Percentiles rank a stretch among this genome's conserved stretches.
Evolutionary conservation across 2,329 filamentous ascomycete genomes (phyloP).

Genomic region (Ophiostoma populinum): DNA sequence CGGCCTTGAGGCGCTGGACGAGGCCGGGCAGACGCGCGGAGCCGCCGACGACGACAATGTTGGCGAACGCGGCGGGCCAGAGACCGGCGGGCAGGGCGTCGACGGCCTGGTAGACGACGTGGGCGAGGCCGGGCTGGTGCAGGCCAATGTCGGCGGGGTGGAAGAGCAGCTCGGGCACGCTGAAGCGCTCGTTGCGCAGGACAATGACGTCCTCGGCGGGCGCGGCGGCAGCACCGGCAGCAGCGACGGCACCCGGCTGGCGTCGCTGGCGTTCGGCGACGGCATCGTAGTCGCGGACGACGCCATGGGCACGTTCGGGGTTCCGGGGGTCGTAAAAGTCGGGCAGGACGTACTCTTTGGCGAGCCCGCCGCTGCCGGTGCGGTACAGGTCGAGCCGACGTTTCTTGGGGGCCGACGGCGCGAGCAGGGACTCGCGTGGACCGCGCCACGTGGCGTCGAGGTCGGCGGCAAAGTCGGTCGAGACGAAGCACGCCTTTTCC

Average conservation of each 20-base stretch:
- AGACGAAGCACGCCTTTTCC: slow-evolving; percentile 72
- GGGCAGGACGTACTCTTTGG: slow-evolving; percentile 82
- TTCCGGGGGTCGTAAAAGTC: slow-evolving; percentile 40
- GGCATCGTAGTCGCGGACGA: slow-evolving; percentile 63
- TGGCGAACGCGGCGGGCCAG: slow-evolving; percentile 69
- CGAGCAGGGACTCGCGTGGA: slow-evolving; percentile 23
- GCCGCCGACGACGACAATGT: slow-evolving; percentile 78
- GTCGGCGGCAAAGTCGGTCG: slow-evolving; percentile 56
- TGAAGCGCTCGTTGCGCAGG: slow-evolving; percentile 80
- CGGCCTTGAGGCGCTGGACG: slow-evolving; percentile 57
- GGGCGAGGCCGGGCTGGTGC: slow-evolving; percentile 64
- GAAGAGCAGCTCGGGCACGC: slow-evolving; percentile 80
- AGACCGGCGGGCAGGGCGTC: slow-evolving; percentile 60
- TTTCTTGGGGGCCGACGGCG: slow-evolving; percentile 24
- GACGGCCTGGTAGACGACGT: slow-evolving; percentile 67
- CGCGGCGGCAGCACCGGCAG: slow-evolving; percentile 20
- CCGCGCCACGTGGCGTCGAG: slow-evolving; percentile 77
- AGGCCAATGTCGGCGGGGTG: slow-evolving; percentile 67
- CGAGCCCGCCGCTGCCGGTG: slow-evolving; percentile 38
- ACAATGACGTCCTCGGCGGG: slow-evolving; percentile 64
- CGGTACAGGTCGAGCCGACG: slow-evolving; percentile 32
- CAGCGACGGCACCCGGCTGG: slow-evolving; percentile 26
- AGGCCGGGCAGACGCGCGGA: slow-evolving; percentile 70
- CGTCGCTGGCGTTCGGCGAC: slow-evolving; percentile 18
- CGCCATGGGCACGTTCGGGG: slow-evolving; percentile 36